Evolutionary conservation across 2,329 filamentous ascomycete genomes (phyloP), one percentile per base, ranked within the genome.

Genomic region (Curvularia spicifera): DNA sequence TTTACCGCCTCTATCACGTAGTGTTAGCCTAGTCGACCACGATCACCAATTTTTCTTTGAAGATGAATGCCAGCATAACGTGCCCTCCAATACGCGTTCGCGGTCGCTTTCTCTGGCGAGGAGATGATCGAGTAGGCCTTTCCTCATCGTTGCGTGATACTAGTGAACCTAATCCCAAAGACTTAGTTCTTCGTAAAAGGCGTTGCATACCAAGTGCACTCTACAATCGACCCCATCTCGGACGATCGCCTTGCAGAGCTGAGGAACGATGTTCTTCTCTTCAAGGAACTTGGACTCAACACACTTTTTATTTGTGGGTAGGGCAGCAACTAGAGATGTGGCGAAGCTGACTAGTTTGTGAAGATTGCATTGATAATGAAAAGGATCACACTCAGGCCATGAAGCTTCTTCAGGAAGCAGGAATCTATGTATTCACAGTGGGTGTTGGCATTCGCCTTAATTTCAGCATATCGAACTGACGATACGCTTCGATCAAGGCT

Each of bases 351-450:
- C 15, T 39, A n/a, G 3, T 15, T 15, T 31, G 15, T 5, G 9
- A 49, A 63, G 57, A 63, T 31, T 45, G 0, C 10, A 43, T 63
- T 10, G 58, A 63, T 7, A 37, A 39, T 31, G 55, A n/a, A 63
- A 63, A 63, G 37, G 18, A 49, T 10, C 61, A 59, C 29, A 51
- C 28, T 1, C 50, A 53, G 28, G 53, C 58, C 5, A 63, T 63
- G 58, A 61, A 57, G 18, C 18, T 63, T 31, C 58, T 63, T 26
- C 55, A 63, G 31, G 52, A 63, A 44, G 55, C 56, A 26, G 58
- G 61, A 22, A 59, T 63, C 18, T 59, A 63, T n/a, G 53, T 63
- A 3, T 54, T 56, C 46, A 59, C 53, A 6, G 33, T 22, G 8
- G 3, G 52, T 31, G 35, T 43, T 13, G 20, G 18, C 20, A 7